phyloP scores from a whole-genome alignment of 306 rosid species.

The Pyrus betulifolia region DNA sequence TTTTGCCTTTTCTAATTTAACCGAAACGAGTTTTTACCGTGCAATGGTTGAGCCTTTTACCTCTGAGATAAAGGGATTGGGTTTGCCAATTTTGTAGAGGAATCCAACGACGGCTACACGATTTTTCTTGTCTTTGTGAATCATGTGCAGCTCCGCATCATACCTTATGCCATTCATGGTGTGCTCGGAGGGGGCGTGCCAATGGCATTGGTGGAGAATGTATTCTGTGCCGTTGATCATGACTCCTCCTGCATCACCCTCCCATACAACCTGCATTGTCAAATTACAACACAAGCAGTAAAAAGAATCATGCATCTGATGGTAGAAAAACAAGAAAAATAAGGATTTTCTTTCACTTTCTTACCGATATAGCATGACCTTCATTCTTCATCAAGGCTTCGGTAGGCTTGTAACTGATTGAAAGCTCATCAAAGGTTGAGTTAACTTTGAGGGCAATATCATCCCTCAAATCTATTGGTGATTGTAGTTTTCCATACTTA shows the following conservation, averaged over 20 bases:
- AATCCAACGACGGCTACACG: conserved; percentile 43
- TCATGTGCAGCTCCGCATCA: conserved; percentile 71
- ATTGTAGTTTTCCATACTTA: conserved; percentile 12
- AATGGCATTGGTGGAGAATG: conserved; percentile 53
- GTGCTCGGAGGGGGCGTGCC: conserved; percentile 86
- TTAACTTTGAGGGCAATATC: not conserved
- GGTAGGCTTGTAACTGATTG: not conserved
- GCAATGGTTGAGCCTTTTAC: conserved; percentile 15
- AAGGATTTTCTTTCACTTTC: not conserved
- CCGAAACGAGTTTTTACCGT: not conserved
- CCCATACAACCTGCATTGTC: conserved; percentile 41
- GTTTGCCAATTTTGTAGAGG: conserved; percentile 43
- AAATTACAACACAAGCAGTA: not conserved
- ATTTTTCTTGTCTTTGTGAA: conserved; percentile 33
- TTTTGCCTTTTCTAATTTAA: not conserved
- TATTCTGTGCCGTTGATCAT: conserved; percentile 46
- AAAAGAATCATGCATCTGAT: not conserved
- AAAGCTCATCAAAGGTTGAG: not conserved
- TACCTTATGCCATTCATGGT: conserved; percentile 57
- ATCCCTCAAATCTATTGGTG: conserved; percentile 2
- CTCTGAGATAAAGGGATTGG: conserved; percentile 42
- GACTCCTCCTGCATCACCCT: conserved; percentile 46
- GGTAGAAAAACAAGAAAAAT: not conserved
- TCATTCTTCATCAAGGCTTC: conserved; percentile 16
- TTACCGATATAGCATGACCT: conserved; percentile 18